Evolutionary conservation across 176 grass and related monocot species (phyloP), one percentile per base, ranked within the genome.

Genomic region (Bolboschoenus planiculmis): DNA sequence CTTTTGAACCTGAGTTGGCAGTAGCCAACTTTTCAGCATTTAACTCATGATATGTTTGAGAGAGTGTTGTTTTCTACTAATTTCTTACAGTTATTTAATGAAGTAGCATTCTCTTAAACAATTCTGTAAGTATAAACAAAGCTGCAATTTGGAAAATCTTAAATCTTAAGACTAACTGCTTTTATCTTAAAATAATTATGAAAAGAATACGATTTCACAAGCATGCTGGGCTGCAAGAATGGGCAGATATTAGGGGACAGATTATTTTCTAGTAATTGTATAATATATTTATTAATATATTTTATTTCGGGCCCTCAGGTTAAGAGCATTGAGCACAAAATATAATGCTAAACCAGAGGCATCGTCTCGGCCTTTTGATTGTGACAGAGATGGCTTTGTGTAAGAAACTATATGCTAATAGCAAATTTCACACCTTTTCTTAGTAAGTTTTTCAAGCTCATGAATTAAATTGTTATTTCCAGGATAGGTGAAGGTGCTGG

Each of bases 401-500:
- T 98, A 98, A 40, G 87, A 63, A 33, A 74, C 81, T 37, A 46
- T 37, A 30, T 78, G 26, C 4, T 7, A 60, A 29, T 86, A 48
- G 10, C 16, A 71, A 84, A 79, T 70, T 15, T 57, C 2, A 2
- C 63, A 40, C 20, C 18, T 26, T 30, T 53, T 5, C 0, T 30
- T 35, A 66, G 3, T 83, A 4, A 39, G 77, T 54, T 74, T 1
- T 43, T 87, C 68, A 2, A 88, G 78, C 74, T 86, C 26, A 64
- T 53, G 16, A 56, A 5, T 87, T 76, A 15, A 39, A 64, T 86
- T 57, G 76, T 83, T 67, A 79, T 88, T 67, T 27, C 74, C 85
- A 95, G 95, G 84, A 98, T 98, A 16, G 95, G 95, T 87, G 95
- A 98, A 91, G 95, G 95, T 55, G 92, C 88, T 82, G 92, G 95